A percentile compares a stretch with the other conserved stretches of the same genome.
Conservation (phyloP, 2,329 filamentous ascomycete species). For the Fusarium guadeloupense region DNA sequence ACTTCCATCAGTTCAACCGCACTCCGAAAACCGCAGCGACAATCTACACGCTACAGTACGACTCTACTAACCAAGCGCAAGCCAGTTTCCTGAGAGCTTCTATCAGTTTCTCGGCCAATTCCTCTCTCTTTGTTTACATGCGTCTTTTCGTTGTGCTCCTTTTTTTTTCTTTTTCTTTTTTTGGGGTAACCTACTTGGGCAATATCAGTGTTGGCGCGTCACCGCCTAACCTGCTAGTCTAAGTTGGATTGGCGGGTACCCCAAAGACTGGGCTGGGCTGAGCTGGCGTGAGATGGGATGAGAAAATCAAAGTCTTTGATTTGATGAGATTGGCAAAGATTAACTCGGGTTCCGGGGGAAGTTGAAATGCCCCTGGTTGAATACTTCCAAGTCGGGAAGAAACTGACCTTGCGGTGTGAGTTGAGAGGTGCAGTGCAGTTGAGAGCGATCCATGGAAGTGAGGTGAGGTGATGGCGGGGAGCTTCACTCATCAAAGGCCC, state of each 20-base stretch:
- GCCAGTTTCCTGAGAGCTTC: conserved; percentile 23
- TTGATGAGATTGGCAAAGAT: conserved; percentile 28
- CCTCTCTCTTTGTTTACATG: not conserved
- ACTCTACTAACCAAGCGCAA: conserved; percentile 7
- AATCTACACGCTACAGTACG: conserved; percentile 25
- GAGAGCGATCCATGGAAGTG: not conserved
- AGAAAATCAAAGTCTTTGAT: conserved; percentile 18
- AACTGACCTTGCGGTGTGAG: conserved; percentile 35
- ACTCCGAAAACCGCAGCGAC: conserved; percentile 39
- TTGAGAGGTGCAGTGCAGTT: not conserved
- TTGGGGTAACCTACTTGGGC: not conserved
- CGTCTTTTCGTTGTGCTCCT: not conserved
- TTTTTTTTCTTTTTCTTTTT: conserved; percentile 9
- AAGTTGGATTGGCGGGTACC: conserved; percentile 14
- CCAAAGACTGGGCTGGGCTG: not conserved
- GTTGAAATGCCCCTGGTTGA: conserved; percentile 1
- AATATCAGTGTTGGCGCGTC: conserved; percentile 17
- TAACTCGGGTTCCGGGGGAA: conserved; percentile 34
- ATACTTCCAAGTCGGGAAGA: not conserved
- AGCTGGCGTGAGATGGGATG: no score
- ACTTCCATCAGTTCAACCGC: conserved; percentile 23
- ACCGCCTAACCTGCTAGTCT: conserved; percentile 19
- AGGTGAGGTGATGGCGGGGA: conserved; percentile 9
- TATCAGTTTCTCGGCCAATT: conserved; percentile 16
- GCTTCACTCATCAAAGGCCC: conserved; percentile 3